These are phyloP conservation scores for Bacidia gigantensis DNA, from an alignment of 495 filamentous ascomycete species.

Conservation along the genomic window DNA sequence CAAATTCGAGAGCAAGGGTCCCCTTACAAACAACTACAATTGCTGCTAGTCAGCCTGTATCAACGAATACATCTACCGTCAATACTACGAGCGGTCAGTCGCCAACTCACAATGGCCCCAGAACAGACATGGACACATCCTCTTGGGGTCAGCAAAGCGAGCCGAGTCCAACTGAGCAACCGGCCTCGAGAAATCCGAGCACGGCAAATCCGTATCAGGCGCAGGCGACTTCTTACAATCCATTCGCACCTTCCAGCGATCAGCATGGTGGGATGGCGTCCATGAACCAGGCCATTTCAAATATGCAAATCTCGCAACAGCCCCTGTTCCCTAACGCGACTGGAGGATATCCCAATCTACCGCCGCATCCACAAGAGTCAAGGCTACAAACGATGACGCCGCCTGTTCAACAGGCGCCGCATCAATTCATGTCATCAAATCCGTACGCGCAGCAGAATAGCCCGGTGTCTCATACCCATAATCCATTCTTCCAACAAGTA, in stretches of 20 bases:
- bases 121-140: neutral
- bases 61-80: neutral
- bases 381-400: conserved; percentile 44
- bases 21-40: conserved; percentile 18
- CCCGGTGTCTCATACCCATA: conserved; percentile 35
- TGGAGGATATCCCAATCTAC: conserved; percentile 53
- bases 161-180: neutral
- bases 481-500: conserved; percentile 49
- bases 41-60: conserved; percentile 16
- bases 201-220: conserved; percentile 18
- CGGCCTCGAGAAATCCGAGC: neutral
- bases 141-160: conserved; percentile 3
- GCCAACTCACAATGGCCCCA: conserved; percentile 1
- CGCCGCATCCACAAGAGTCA: conserved; percentile 32
- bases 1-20: conserved; percentile 28
- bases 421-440: conserved; percentile 35
- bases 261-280: conserved; percentile 35
- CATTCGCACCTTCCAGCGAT: conserved; percentile 44
- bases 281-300: conserved; percentile 56
- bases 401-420: conserved; percentile 40
- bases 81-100: conserved; percentile 9
- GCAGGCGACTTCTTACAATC: conserved; percentile 40
- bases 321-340: conserved; percentile 75
- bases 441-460: conserved; percentile 33
- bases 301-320: conserved; percentile 54